Evolutionary conservation across 2,329 filamentous ascomycete species (phyloP).

Genomic region (Hypoxylon rubiginosum): DNA sequence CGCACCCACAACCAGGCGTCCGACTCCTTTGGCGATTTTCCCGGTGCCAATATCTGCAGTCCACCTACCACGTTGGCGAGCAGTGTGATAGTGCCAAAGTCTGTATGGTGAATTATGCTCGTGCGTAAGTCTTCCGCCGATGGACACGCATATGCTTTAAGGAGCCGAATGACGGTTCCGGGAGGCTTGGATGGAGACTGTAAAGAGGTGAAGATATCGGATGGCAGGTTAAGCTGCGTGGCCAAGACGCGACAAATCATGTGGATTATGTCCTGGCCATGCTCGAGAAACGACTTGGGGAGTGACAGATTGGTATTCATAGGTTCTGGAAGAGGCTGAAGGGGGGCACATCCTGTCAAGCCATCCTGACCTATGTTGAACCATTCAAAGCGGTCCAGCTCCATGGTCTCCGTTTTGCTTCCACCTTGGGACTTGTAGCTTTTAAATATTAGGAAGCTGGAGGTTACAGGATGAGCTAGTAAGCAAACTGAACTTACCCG

Average conservation of each 20-base stretch:
- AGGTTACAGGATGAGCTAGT: background rate
- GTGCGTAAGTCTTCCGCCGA: conserved; percentile 37
- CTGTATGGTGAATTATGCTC: conserved; percentile 52
- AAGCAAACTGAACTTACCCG: conserved; percentile 21
- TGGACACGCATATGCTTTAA: conserved; percentile 38
- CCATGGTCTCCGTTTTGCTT: too few species aligned
- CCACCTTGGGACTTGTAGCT: too few species aligned
- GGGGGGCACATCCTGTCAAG: too few species aligned
- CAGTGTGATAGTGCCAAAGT: conserved; percentile 55
- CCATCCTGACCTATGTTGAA: too few species aligned
- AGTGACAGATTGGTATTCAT: conserved; percentile 16
- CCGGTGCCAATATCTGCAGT: conserved; percentile 52
- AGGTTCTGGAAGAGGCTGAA: background rate
- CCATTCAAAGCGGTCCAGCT: too few species aligned
- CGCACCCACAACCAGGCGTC: conserved; percentile 43
- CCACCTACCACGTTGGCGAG: conserved; percentile 54
- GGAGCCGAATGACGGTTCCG: conserved; percentile 42
- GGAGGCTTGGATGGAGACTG: conserved; percentile 46
- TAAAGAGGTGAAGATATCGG: conserved; percentile 45
- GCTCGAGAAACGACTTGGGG: conserved; percentile 11
- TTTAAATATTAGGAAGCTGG: too few species aligned
- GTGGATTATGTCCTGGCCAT: too few species aligned
- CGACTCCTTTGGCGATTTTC: conserved; percentile 25
- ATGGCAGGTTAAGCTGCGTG: conserved; percentile 44
- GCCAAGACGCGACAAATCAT: conserved; percentile 33